A percentile compares a stretch with the other conserved stretches of the same genome.
These are phyloP conservation scores for Trichophyton rubrum DNA, from an alignment of 2,329 filamentous ascomycete genomes.

Conservation along the genomic window DNA sequence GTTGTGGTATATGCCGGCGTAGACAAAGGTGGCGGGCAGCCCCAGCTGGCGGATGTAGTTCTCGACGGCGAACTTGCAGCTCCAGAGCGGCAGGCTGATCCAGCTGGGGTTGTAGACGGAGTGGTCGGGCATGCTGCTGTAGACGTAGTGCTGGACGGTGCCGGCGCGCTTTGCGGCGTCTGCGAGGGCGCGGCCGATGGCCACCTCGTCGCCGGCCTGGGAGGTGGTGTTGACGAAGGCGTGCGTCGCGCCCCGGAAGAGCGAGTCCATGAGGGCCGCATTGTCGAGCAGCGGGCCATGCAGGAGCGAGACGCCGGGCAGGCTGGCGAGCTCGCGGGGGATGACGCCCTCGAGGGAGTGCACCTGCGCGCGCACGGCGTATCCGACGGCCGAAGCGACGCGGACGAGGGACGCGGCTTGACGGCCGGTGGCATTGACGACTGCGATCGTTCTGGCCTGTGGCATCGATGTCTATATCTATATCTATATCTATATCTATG, in stretches of 20 bases:
- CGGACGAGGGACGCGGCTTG: slow-evolving; percentile 93
- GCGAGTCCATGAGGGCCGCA: slow-evolving; percentile 55
- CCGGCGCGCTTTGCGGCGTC: slow-evolving; percentile 76
- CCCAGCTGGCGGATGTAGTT: slow-evolving; percentile 75
- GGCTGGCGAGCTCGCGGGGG: slow-evolving; percentile 67
- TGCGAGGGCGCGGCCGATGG: slow-evolving; percentile 76
- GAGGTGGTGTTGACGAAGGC: slow-evolving; percentile 98
- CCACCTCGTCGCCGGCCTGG: slow-evolving; percentile 76
- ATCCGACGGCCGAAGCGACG: slow-evolving; percentile 85
- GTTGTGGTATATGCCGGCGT: slow-evolving; percentile 97
- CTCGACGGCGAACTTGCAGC: slow-evolving; percentile 82
- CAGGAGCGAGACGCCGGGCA: slow-evolving; percentile 68
- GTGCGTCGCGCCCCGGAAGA: slow-evolving; percentile 73
- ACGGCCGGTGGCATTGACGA: slow-evolving; percentile 90
- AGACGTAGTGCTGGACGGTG: slow-evolving; percentile 75
- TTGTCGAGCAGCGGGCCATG: slow-evolving; percentile 58
- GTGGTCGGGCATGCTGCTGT: slow-evolving; percentile 95
- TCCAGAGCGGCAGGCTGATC: slow-evolving; percentile 82
- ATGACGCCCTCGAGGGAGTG: slow-evolving; percentile 78
- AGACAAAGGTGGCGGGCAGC: slow-evolving; percentile 81
- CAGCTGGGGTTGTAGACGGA: slow-evolving; percentile 62
- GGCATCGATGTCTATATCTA: slow-evolving; percentile 22
- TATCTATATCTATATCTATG: neutral
- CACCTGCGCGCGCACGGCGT: slow-evolving; percentile 83
- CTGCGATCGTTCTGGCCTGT: slow-evolving; percentile 61